Evolutionary conservation across 1,139 yeast genomes (phyloP), one percentile per base, ranked within the genome.

Genomic region (Saccharomyces hybrid): DNA sequence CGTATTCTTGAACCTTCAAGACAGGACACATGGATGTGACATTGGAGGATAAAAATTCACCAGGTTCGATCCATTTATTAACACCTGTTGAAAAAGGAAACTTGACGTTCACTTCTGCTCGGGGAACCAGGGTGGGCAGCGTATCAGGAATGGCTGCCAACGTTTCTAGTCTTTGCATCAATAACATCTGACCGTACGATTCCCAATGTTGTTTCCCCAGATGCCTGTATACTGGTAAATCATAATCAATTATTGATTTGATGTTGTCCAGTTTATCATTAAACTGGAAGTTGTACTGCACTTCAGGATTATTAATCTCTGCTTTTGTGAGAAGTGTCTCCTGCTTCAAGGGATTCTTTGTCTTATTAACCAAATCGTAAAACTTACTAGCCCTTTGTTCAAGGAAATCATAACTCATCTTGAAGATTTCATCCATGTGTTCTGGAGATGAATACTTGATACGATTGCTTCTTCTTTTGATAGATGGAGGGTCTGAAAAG

Each of bases 61-160:
- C 99, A 11, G 97, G 97, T 54, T 79, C 84, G 47, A 91, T 73
- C 88, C 88, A 84, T 59, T 76, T 78, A 56, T 81, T 78, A 21
- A 80, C 75, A 54, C 79, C 77, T 51, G 82, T 82, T 59, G 87
- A 88, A 48, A 86, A 84, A 2, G 81, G 77, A 69, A 93, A 93
- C 71, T 82, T 84, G 51, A 95, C 70, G 53, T 80, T 76, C 8
- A 93, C 89, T 53, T 87, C 88, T 14, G 82, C 95, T 59, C 78
- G 74, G 19, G 99, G 98, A n/a, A 79, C 83, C 56, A 93, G 73
- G 0, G 98, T 89, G 26, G 98, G 95, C 68, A 93, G 70, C 2
- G 98, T 90, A 69, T 93, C 99, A 29, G 99, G 99, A 59, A 95
- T 87, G 52, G 89, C 89, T 52, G 80, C 80, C 61, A 90, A 74